phyloP scores from a whole-genome alignment of 495 filamentous ascomycete genomes.

The Acidomyces sp. region DNA sequence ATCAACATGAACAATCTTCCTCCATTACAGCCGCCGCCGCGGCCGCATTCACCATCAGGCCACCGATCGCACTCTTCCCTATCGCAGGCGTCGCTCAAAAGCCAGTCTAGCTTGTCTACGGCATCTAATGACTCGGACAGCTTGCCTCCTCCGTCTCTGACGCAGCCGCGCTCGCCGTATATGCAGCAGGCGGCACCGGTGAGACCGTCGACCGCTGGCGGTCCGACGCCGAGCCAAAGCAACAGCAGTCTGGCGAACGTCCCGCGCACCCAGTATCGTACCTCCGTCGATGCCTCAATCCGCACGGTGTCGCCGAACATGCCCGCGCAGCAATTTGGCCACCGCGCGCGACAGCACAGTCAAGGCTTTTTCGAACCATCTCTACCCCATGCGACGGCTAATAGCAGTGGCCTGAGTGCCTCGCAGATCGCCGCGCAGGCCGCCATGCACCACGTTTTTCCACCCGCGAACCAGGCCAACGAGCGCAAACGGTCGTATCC shows the following conservation, averaged over 20 bases:
- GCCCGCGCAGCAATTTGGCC: constrained; percentile 21
- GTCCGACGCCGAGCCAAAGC: constrained; percentile 13
- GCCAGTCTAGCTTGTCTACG: constrained; percentile 18
- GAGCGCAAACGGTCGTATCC: constrained; percentile 50
- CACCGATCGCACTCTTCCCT: constrained; percentile 19
- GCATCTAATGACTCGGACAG: constrained; percentile 15
- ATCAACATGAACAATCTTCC: constrained; percentile 12
- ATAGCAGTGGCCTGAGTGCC: constrained; percentile 45
- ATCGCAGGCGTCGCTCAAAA: constrained; percentile 15
- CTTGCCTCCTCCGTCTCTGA: constrained; percentile 3
- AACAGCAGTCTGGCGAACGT: constrained; percentile 1
- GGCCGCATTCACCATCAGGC: constrained; percentile 16
- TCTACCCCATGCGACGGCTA: constrained; percentile 52
- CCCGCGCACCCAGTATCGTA: constrained; percentile 2
- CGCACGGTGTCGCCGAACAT: constrained; percentile 12
- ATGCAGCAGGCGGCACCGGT: constrained; percentile 7
- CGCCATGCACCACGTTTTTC: constrained; percentile 51
- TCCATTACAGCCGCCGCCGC: constrained; percentile 17
- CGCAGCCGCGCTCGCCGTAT: constrained; percentile 13
- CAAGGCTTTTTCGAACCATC: constrained; percentile 85
- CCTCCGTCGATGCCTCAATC: constrained; percentile 10
- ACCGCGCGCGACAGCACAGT: constrained; percentile 48
- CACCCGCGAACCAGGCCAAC: constrained; percentile 19
- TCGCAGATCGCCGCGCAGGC: constrained; percentile 86
- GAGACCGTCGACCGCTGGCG: constrained; percentile 14